Conservation (phyloP, 805 yeast genomes). For the Wickerhamiella galacta region DNA sequence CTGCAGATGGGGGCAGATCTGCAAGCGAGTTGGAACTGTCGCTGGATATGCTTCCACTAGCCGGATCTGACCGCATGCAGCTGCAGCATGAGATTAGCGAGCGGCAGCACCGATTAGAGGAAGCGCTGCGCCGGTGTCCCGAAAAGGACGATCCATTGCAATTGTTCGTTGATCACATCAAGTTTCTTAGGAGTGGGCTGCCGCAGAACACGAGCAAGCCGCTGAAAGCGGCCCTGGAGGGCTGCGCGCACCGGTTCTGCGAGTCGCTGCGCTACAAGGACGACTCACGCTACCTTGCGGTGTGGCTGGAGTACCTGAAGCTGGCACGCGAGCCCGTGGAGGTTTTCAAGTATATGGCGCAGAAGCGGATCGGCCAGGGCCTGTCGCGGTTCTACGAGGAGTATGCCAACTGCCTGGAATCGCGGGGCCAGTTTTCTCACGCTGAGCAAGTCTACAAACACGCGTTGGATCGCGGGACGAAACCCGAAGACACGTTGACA, state of each 20-base stretch:
- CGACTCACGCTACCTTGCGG: constrained; percentile 61
- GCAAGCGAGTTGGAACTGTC: constrained; percentile 31
- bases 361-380: constrained; percentile 50
- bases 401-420: constrained; percentile 50
- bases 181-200: background rate
- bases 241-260: constrained; percentile 52
- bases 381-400: constrained; percentile 64
- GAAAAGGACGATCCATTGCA: constrained; percentile 9
- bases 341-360: constrained; percentile 50
- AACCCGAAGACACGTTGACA: constrained; percentile 39
- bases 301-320: constrained; percentile 68
- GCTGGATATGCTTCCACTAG: background rate
- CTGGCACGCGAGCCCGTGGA: constrained; percentile 56
- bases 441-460: constrained; percentile 43
- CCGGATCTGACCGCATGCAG: background rate
- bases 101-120: background rate
- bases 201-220: background rate
- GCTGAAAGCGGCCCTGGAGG: constrained; percentile 30
- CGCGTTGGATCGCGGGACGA: constrained; percentile 45
- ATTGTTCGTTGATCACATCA: constrained; percentile 23
- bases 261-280: constrained; percentile 54
- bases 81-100: background rate
- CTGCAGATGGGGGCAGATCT: constrained; percentile 51
- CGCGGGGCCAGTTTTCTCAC: constrained; percentile 28
- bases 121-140: background rate